These are phyloP conservation scores for Colletotrichum ledebouriae DNA, from an alignment of 2,329 filamentous ascomycete species.

Conservation along the genomic window DNA sequence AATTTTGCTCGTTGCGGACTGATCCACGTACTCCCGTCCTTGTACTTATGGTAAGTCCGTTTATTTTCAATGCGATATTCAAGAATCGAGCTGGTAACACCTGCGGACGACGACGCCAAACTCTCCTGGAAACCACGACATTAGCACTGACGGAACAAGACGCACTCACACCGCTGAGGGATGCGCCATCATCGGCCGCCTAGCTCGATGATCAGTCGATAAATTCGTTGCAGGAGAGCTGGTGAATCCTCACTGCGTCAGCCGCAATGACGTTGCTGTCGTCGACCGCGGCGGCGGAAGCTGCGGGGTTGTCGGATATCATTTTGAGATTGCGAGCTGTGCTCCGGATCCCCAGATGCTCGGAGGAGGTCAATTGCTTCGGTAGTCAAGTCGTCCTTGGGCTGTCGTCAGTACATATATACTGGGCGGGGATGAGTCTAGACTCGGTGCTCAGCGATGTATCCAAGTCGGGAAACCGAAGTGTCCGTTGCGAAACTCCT, in stretches of 20 bases:
- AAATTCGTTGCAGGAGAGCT: neutral
- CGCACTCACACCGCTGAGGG: neutral
- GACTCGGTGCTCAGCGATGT: too few species aligned
- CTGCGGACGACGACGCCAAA: neutral
- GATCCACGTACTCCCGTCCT: constrained; percentile 2
- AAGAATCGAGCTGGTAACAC: neutral
- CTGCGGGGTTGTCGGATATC: too few species aligned
- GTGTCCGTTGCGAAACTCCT: too few species aligned
- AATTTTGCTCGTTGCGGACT: neutral
- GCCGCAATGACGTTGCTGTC: neutral
- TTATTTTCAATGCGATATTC: constrained; percentile 6
- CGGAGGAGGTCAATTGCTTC: too few species aligned
- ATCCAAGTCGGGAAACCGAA: too few species aligned
- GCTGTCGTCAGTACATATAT: too few species aligned
- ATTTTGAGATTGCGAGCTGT: too few species aligned
- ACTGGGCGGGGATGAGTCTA: too few species aligned
- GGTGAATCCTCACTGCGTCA: neutral
- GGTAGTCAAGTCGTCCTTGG: too few species aligned
- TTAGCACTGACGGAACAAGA: neutral
- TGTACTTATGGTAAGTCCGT: constrained; percentile 8
- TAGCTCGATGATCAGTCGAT: neutral
- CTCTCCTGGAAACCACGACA: neutral
- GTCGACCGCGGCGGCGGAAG: too few species aligned
- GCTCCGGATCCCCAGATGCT: too few species aligned
- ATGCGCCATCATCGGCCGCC: neutral